A percentile compares a stretch with the other conserved stretches of the same genome.
These are phyloP conservation scores for Goffeauzyma gilvescens DNA, from an alignment of 768 basidiomycete genomes.

Conservation along the genomic window DNA sequence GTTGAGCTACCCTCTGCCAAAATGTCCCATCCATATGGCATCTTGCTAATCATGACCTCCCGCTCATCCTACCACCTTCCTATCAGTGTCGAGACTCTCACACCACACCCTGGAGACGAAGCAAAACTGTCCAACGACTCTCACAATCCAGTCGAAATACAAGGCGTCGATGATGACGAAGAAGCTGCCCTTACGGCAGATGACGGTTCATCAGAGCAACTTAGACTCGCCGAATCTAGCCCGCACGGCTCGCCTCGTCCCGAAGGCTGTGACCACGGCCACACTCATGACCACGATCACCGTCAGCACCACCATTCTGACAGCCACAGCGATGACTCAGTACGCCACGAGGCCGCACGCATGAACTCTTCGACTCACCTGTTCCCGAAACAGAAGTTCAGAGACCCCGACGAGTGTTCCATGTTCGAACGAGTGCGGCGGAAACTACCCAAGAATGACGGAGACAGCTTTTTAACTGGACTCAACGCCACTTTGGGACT, in stretches of 20 bases:
- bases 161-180: no score
- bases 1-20: no score
- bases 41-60: no score
- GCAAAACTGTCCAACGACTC: constrained; percentile 43
- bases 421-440: not conserved
- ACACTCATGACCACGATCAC: no score
- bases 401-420: not conserved
- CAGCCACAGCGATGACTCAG: no score
- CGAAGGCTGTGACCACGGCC: no score
- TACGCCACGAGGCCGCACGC: not conserved
- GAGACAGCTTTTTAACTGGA: constrained; percentile 35
- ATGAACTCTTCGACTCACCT: constrained; percentile 6
- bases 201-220: no score
- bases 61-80: not conserved
- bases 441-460: not conserved
- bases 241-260: no score
- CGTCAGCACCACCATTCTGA: no score
- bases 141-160: not conserved
- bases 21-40: no score
- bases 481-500: constrained; percentile 62
- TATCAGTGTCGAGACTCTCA: constrained; percentile 22
- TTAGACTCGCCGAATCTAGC: no score
- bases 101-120: constrained; percentile 29
- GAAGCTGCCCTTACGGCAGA: no score
- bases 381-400: constrained; percentile 10